Evolutionary conservation across 2,329 filamentous ascomycete genomes (phyloP), one percentile per base, ranked within the genome.

Genomic region (Colletotrichum navitas): DNA sequence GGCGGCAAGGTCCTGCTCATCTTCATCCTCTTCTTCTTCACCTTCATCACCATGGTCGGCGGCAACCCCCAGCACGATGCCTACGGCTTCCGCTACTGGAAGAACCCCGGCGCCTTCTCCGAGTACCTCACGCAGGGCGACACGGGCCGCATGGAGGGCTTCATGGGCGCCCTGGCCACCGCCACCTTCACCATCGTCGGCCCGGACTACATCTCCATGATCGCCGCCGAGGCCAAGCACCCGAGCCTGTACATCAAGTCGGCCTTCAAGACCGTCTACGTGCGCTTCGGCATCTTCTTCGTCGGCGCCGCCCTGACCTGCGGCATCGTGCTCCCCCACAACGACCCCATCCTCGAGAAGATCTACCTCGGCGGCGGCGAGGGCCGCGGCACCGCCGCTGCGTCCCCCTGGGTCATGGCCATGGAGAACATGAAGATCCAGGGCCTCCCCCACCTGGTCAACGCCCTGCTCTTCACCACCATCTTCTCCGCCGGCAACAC

Each of bases 121-220:
- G 47, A 60, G 8, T 73, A 73, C 51, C 68, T 73, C 32, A 72
- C 69, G 5, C 26, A 83, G 0, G 91, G 91, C 5, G 77, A 85
- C 51, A 83, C 93, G 0, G 93, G 93, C 45, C 86, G 87, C 60
- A 94, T 92, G 76, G 85, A 94, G 29, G 92, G 92, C 3, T 93
- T 94, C 78, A 82, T 93, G 43, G 87, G 88, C 68, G 91, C 90
- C 68, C 81, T 93, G 58, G 92, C 92, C 78, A 87, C 88, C 73
- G 90, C 89, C n/a, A 84, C 85, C 67, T 92, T 92, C 78, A 89
- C 88, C 36, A 85, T 92, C 65, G 88, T 89, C 43, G 90, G 89
- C 63, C 91, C 89, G 2, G 90, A 91, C 78, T 88, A 86, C 43
- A 90, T 92, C 60, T 89, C 89, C 62, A 89, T 92, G 68, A 91